A percentile compares a stretch with the other conserved stretches of the same genome.
Conservation (phyloP, 129 eudicot species). For the Scalesia atractyloides region DNA sequence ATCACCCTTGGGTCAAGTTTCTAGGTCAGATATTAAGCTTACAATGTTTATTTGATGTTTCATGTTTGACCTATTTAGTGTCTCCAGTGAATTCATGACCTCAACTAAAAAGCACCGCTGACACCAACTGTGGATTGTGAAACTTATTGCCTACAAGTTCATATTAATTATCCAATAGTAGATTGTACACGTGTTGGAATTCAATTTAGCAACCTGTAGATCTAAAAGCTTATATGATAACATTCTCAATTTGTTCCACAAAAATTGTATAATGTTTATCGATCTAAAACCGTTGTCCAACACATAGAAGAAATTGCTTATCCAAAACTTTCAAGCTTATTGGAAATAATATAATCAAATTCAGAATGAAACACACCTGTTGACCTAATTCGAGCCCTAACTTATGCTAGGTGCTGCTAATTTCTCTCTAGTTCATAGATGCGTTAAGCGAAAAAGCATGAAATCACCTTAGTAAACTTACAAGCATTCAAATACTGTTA, state of each 20-base stretch:
- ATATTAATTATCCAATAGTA: too few species aligned
- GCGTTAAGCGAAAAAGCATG: neutral
- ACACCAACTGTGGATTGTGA: neutral
- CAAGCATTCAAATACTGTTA: neutral
- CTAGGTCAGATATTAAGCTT: neutral
- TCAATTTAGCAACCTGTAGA: too few species aligned
- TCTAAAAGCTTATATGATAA: neutral
- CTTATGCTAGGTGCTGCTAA: neutral
- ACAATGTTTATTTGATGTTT: neutral
- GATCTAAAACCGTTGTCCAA: neutral
- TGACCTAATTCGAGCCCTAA: conserved; percentile 14
- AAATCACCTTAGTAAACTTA: conserved; percentile 1
- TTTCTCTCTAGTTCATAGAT: neutral
- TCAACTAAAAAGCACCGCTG: neutral
- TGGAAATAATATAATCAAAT: conserved; percentile 1
- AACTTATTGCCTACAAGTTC: too few species aligned
- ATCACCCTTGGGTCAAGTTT: neutral
- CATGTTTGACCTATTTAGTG: too few species aligned
- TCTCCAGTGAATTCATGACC: too few species aligned
- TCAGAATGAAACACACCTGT: neutral
- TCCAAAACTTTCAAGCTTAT: conserved; percentile 7
- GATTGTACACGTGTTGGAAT: too few species aligned
- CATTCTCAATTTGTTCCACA: too few species aligned
- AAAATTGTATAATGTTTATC: too few species aligned
- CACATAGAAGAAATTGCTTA: neutral